Conservation (phyloP, 2,329 filamentous ascomycete genomes). For the Penicillium sp. region DNA sequence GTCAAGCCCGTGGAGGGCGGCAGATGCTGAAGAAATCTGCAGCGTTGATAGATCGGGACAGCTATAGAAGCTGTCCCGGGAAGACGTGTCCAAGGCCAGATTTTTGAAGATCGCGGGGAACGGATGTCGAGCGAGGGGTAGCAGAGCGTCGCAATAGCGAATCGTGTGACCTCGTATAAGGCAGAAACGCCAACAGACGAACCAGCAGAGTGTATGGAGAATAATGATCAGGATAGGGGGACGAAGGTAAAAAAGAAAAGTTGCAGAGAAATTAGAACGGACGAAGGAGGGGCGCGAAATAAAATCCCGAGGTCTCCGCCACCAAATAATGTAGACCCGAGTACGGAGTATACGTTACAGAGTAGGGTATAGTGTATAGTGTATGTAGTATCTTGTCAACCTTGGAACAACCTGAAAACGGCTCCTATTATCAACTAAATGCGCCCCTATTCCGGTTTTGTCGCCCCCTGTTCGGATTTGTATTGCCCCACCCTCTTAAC, state of each 20-base stretch:
- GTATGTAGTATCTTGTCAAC: background rate
- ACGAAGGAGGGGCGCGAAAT: background rate
- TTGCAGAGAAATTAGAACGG: slow-evolving; percentile 9
- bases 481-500: no score
- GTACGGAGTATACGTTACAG: background rate
- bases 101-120: slow-evolving; percentile 30
- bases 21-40: slow-evolving; percentile 24
- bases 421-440: background rate
- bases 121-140: slow-evolving; percentile 16
- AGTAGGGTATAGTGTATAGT: no score
- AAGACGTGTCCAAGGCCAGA: slow-evolving; percentile 39
- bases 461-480: no score
- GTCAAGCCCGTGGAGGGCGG: slow-evolving; percentile 24
- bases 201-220: background rate
- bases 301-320: slow-evolving; percentile 5
- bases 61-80: slow-evolving; percentile 42
- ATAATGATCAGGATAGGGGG: background rate
- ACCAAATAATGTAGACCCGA: background rate
- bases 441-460: background rate
- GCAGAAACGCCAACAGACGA: slow-evolving; percentile 1
- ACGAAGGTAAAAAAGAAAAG: slow-evolving; percentile 2
- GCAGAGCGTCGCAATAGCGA: slow-evolving; percentile 18
- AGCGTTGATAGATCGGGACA: slow-evolving; percentile 42
- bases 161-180: slow-evolving; percentile 15
- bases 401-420: background rate